Base-by-base conservation (phyloP, 208 protist genomes). In the Trypanosoma conorhini region DNA sequence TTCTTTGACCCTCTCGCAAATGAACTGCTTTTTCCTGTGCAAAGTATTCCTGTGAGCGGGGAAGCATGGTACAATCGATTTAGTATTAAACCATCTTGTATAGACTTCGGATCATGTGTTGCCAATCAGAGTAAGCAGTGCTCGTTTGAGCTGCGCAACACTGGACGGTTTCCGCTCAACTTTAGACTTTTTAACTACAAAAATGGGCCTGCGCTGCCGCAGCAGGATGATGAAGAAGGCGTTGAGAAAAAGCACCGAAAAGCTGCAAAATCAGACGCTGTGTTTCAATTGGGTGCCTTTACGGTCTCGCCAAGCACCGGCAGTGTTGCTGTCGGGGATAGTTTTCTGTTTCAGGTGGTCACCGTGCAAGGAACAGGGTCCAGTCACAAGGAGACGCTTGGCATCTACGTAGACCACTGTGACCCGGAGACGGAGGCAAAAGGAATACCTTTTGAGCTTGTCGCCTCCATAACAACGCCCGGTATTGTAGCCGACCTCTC, bases 51-150 rank as follows among this genome's bases (percentile, higher is more conserved):
- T 42, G 52, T 99, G 4, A 81, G 22, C 17, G 95, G 89, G n/a
- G 86, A 96, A 74, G 87, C 89, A 38, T 92, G 93, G 85, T 97
- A 96, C 81, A 97, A 85, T 21, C 81, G 82, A 55, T 98, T 88
- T 74, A 51, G 76, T n/a, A 76, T 99, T 13, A 87, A 93, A 63
- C 98, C 98, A 33, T 76, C 81, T n/a, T 85, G 73, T 54, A 88
- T 99, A 70, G 95, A 97, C 83, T 99, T 99, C 80, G 98, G 98
- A 31, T 95, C 96, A 68, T 95, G 98, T 72, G 74, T 97, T 63
- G 86, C 80, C 58, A 80, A 93, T 51, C 87, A 97, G 58, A 82
- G 82, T 48, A 92, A 93, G 67, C 69, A 91, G 70, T 58, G 83
- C 42, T 83, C 77, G 21, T 91, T 99, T 61, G 95, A 98, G 60